Percentiles rank a stretch among this genome's conserved stretches.
These are phyloP conservation scores for Sclerotinia spermophila DNA, from an alignment of 2,329 filamentous ascomycete species.

Conservation along the genomic window DNA sequence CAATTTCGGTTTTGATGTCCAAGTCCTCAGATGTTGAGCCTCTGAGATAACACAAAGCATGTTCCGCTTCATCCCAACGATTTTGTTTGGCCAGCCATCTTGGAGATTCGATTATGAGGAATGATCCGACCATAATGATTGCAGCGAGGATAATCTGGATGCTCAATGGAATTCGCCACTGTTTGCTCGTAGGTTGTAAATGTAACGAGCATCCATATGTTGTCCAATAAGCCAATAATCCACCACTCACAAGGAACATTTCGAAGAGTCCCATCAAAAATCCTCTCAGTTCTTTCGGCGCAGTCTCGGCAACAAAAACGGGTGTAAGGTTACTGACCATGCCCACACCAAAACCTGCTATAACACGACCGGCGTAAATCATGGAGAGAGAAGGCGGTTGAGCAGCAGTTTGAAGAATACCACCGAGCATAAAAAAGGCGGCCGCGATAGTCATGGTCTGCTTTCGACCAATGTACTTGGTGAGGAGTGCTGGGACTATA, in stretches of 20 bases:
- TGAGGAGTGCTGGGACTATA: constrained; percentile 47
- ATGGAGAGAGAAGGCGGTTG: constrained; percentile 21
- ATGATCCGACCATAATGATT: constrained; percentile 56
- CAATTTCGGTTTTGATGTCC: constrained; percentile 39
- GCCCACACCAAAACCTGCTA: constrained; percentile 38
- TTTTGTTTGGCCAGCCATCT: constrained; percentile 61
- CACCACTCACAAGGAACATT: constrained; percentile 45
- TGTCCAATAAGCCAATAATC: constrained; percentile 38
- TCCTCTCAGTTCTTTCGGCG: constrained; percentile 46
- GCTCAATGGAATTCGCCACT: constrained; percentile 51
- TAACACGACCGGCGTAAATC: constrained; percentile 24
- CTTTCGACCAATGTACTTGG: constrained; percentile 44
- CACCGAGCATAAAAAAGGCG: constrained; percentile 39
- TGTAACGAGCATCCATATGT: constrained; percentile 43
- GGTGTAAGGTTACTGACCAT: constrained; percentile 41
- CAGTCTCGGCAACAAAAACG: constrained; percentile 52
- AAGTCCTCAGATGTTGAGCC: constrained; percentile 39
- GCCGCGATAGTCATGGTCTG: constrained; percentile 45
- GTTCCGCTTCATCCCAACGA: constrained; percentile 57
- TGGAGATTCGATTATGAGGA: constrained; percentile 47
- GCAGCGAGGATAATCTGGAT: constrained; percentile 46
- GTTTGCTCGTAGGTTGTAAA: constrained; percentile 41
- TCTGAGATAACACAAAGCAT: constrained; percentile 50
- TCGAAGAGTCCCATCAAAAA: constrained; percentile 45
- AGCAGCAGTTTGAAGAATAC: constrained; percentile 24